Conservation (phyloP, 306 rosid genomes). For the Clitoria ternatea region DNA sequence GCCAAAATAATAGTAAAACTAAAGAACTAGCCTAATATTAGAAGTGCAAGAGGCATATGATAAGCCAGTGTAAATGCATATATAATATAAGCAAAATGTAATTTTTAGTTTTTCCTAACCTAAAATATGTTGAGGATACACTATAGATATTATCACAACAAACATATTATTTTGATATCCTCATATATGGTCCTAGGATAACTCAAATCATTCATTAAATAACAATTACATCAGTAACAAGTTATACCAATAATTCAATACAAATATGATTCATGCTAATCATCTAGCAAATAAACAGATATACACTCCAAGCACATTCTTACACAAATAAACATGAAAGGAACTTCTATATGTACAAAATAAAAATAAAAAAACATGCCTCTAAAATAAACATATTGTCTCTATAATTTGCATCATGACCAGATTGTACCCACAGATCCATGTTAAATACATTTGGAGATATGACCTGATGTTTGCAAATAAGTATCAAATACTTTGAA, state of each 20-base stretch:
- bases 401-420: constrained; percentile 84
- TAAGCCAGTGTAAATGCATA: too few species aligned
- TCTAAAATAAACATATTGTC: constrained; percentile 87
- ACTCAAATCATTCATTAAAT: neutral
- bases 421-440: constrained; percentile 90
- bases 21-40: neutral
- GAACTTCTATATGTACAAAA: too few species aligned
- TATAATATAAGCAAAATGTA: neutral
- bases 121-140: neutral
- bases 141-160: neutral
- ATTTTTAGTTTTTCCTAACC: neutral
- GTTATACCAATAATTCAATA: too few species aligned
- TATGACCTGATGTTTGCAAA: constrained; percentile 77
- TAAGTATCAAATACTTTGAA: constrained; percentile 14
- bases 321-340: too few species aligned
- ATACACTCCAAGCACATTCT: too few species aligned
- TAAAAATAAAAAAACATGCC: constrained; percentile 45
- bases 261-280: too few species aligned
- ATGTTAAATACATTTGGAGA: constrained; percentile 86
- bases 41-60: neutral
- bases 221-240: neutral
- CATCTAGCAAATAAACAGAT: too few species aligned
- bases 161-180: neutral
- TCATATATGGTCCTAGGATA: neutral
- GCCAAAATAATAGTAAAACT: neutral